Evolutionary conservation across 768 basidiomycete species (phyloP), one percentile per base, ranked within the genome.

Genomic region (Panellus pusillus): DNA sequence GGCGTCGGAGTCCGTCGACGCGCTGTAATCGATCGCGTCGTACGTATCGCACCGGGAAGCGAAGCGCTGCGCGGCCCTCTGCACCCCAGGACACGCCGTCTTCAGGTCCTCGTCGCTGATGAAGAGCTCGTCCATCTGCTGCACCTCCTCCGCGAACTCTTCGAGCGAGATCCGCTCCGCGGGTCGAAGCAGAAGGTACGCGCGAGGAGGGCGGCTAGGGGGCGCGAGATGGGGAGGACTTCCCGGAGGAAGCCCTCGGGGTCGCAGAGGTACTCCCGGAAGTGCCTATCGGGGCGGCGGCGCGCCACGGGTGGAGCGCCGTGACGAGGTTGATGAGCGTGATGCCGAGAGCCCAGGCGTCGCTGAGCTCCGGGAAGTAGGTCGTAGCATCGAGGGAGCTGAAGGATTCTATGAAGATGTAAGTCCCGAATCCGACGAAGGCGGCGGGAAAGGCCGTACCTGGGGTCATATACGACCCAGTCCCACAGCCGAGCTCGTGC

Each of bases 311-410:
- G 56, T 77, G 78, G 43, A 77, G 74, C 2, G 75, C 76, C 51
- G 76, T 75, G 40, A 78, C 70, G 41, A 83, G 70, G 66, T 83
- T 83, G 67, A 79, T 71, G 53, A 85, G 75, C 56, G 83, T 77
- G 60, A 85, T 71, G 42, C 68, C 69, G 19, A 75, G 67, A 11
- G 72, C 59, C 73, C 73, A 74, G 50, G 69, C 46, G 46, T 73
- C 72, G 51, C 49, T 77, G 31, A 67, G 63, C 45, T 74, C 70
- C 68, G 61, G 50, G 17, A 20, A 17, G 47, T 57, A 57, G 9
- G 37, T 11, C 8, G 46, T 24, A 24, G 20, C 11, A 50, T 51
- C 24, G 19, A 41, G 6, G 13, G 46, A 32, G 19, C 42, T 14
- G 24, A 57, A 57, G 3, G 56, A 54, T 45, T 62, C 61, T 62